These are phyloP conservation scores for Aeminium ludgeri DNA, from an alignment of 495 filamentous ascomycete genomes.

Conservation along the genomic window DNA sequence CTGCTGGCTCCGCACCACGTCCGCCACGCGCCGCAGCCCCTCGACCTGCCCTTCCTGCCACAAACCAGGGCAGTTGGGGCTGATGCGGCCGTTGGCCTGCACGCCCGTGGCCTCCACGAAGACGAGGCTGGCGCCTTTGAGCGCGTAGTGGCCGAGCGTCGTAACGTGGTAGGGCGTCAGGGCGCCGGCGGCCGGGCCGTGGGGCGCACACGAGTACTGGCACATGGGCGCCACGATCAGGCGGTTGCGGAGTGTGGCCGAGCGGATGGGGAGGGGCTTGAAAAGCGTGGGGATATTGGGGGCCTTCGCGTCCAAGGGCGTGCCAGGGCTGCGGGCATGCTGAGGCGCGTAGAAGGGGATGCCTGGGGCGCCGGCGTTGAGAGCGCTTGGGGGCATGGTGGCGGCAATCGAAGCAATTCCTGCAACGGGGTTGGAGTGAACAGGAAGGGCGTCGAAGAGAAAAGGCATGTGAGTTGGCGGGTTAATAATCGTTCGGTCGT, in stretches of 20 bases:
- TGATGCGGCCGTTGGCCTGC: conserved; percentile 50
- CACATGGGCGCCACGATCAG: conserved; percentile 50
- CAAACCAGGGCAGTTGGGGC: conserved; percentile 49
- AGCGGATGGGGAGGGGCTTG: conserved; percentile 35
- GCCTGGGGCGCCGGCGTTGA: conserved; percentile 3
- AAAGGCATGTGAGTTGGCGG: no score
- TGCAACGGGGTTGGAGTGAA: no score
- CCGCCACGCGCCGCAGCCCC: conserved; percentile 41
- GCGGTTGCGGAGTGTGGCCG: conserved; percentile 55
- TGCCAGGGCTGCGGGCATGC: conserved; percentile 3
- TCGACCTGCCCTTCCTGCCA: conserved; percentile 57
- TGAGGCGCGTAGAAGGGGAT: conserved; percentile 12
- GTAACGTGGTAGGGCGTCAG: conserved; percentile 55
- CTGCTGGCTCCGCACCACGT: conserved; percentile 44
- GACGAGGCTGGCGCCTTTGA: conserved; percentile 46
- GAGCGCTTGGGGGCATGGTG: conserved; percentile 1
- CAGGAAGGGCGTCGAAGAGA: no score
- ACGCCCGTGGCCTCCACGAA: conserved; percentile 57
- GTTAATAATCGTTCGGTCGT: no score
- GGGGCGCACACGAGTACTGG: conserved; percentile 40
- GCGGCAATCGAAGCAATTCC: no score
- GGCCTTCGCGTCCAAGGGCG: conserved; percentile 9
- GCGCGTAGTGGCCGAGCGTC: conserved; percentile 43
- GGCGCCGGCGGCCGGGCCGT: conserved; percentile 37
- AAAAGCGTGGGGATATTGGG: conserved; percentile 20